A percentile compares a stretch with the other conserved stretches of the same genome.
These are phyloP conservation scores for Trypanosoma lewisi DNA, from an alignment of 208 protist species.

Conservation along the genomic window DNA sequence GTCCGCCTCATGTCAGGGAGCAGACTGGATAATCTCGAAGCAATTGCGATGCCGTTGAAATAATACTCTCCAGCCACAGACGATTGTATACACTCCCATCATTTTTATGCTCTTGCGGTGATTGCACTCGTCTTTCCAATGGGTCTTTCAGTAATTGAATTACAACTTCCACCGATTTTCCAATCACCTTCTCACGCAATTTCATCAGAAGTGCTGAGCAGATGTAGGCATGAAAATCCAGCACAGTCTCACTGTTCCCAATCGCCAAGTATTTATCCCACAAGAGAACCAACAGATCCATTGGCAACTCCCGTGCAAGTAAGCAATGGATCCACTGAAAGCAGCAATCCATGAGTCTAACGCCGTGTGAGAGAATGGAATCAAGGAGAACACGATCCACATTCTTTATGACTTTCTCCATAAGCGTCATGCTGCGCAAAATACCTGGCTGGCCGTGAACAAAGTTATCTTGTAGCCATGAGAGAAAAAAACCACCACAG, in stretches of 20 bases:
- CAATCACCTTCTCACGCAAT: conserved; percentile 30
- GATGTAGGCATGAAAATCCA: conserved; percentile 84
- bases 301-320: conserved; percentile 83
- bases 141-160: conserved; percentile 41
- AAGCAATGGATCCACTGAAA: conserved; percentile 94
- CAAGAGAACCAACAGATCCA: conserved; percentile 71
- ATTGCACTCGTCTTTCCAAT: conserved; percentile 9
- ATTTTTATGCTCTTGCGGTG: conserved; percentile 8
- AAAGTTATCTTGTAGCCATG: conserved; percentile 90
- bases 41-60: conserved; percentile 57
- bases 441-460: conserved; percentile 88
- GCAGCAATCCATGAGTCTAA: conserved; percentile 76
- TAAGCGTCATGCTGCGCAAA: conserved; percentile 46
- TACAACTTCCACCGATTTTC: conserved; percentile 30
- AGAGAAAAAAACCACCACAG: conserved; percentile 84
- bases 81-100: conserved; percentile 14
- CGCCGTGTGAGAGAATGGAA: conserved; percentile 14
- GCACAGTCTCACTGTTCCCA: conserved; percentile 36
- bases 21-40: conserved; percentile 31
- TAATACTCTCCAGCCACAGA: conserved; percentile 56
- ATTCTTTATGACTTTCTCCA: conserved; percentile 47
- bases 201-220: conserved; percentile 76
- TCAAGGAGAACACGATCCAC: conserved; percentile 10
- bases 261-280: conserved; percentile 91
- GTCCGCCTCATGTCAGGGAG: neutral